Evolutionary conservation across 371 early-diverging fungal genomes (phyloP).

Genomic region (Batkoa obscura): DNA sequence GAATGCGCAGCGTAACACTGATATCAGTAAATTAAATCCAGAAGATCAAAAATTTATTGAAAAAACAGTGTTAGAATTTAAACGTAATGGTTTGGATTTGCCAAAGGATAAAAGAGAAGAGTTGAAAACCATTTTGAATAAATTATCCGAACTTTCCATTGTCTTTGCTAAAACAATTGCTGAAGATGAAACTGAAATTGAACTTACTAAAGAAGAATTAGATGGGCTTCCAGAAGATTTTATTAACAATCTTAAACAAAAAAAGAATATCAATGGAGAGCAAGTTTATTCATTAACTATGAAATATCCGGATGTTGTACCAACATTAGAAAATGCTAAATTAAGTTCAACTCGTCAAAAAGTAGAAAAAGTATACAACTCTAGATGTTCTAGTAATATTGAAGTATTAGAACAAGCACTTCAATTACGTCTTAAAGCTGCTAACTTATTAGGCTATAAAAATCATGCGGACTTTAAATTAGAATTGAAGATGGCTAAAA

Average conservation of each 20-base stretch:
- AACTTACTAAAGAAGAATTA: constrained; percentile 37
- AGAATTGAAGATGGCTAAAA: constrained; percentile 74
- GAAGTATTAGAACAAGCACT: constrained; percentile 18
- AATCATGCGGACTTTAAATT: constrained; percentile 52
- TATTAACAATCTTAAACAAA: constrained; percentile 29
- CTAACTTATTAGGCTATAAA: constrained; percentile 44
- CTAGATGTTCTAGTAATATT: constrained; percentile 37
- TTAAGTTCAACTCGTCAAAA: constrained; percentile 33
- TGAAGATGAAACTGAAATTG: constrained; percentile 15
- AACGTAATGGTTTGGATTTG: constrained; percentile 49
- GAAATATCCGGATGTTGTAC: constrained; percentile 37
- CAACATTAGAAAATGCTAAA: constrained; percentile 31
- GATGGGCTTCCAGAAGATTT: constrained; percentile 57
- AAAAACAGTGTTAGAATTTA: constrained; percentile 37
- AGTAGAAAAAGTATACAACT: constrained; percentile 25
- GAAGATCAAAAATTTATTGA: constrained; percentile 48
- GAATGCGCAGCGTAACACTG: constrained; percentile 27
- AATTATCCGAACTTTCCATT: constrained; percentile 38
- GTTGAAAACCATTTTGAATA: constrained; percentile 39
- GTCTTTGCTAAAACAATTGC: constrained; percentile 41
- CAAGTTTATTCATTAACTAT: constrained; percentile 30
- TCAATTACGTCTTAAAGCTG: constrained; percentile 12
- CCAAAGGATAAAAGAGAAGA: constrained; percentile 31
- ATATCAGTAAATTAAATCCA: constrained; percentile 19
- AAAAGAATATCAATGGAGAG: constrained; percentile 25